Evolutionary conservation across 768 basidiomycete species (phyloP).

Genomic region (Suillus variegatus): DNA sequence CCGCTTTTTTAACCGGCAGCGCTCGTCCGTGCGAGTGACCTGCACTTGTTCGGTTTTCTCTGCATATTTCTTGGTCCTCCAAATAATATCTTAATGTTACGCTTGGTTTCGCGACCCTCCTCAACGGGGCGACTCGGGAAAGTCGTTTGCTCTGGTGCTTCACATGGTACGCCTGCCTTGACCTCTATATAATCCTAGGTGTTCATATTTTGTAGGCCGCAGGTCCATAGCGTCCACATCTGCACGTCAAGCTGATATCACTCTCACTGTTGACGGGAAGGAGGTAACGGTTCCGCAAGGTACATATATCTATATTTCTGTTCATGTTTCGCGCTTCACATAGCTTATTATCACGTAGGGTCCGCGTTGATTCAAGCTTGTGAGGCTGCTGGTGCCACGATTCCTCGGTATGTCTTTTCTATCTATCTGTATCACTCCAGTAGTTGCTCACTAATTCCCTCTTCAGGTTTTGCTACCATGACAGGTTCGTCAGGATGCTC

Average conservation of each 20-base stretch:
- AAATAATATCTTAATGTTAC: slow-evolving; percentile 50
- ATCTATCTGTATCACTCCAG: slow-evolving; percentile 6
- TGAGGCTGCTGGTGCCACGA: slow-evolving; percentile 81
- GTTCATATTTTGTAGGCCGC: slow-evolving; percentile 42
- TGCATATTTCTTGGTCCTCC: slow-evolving; percentile 21
- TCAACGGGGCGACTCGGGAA: slow-evolving; percentile 70
- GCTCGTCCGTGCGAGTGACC: slow-evolving; percentile 14
- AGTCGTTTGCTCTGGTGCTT: slow-evolving; percentile 45
- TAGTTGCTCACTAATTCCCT: slow-evolving; percentile 14
- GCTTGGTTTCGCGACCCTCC: slow-evolving; percentile 68
- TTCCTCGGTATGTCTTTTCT: slow-evolving; percentile 64
- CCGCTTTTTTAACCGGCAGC: slow-evolving; percentile 18
- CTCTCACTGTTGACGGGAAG: slow-evolving; percentile 94
- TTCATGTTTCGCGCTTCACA: slow-evolving; percentile 11
- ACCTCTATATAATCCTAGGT: neutral
- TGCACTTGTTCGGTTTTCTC: slow-evolving; percentile 23
- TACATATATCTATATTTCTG: slow-evolving; percentile 29
- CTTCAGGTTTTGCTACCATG: slow-evolving; percentile 81
- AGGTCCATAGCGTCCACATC: slow-evolving; percentile 69
- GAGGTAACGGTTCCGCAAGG: slow-evolving; percentile 97
- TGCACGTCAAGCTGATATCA: slow-evolving; percentile 74
- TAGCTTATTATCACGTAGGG: slow-evolving; percentile 43
- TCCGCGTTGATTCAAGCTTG: slow-evolving; percentile 97
- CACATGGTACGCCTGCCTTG: slow-evolving; percentile 28
- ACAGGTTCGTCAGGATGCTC: slow-evolving; percentile 50